phyloP scores from a whole-genome alignment of 495 filamentous ascomycete genomes.

The Penicillium canescens region DNA sequence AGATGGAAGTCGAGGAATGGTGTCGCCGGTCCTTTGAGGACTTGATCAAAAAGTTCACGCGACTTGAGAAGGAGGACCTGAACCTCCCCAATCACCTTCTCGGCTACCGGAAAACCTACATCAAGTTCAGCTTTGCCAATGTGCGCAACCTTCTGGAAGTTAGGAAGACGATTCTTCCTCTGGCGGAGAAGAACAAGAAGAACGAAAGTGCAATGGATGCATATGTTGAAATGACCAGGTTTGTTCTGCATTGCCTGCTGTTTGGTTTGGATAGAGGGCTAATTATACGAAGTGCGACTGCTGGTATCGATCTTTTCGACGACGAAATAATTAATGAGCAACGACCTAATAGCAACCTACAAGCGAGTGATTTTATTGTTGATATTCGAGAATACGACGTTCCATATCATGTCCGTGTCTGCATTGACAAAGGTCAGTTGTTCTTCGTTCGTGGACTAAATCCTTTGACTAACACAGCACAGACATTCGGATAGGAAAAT shows the following conservation, averaged over 20 bases:
- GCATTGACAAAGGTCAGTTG: conserved; percentile 83
- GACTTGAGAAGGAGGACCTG: conserved; percentile 89
- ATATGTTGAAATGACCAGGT: conserved; percentile 95
- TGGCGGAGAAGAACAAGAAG: conserved; percentile 96
- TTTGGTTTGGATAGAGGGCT: neutral
- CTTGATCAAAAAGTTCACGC: conserved; percentile 72
- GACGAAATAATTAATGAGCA: conserved; percentile 81
- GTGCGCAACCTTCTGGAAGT: conserved; percentile 82
- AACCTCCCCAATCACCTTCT: conserved; percentile 95
- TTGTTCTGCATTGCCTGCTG: conserved; percentile 25
- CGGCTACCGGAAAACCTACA: conserved; percentile 82
- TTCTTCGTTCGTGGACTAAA: neutral
- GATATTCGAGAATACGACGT: conserved; percentile 99
- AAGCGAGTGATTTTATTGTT: conserved; percentile 96
- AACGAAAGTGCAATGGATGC: conserved; percentile 95
- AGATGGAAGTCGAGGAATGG: conserved; percentile 96
- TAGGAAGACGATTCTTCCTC: conserved; percentile 76
- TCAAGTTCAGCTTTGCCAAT: conserved; percentile 84
- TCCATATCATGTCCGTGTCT: conserved; percentile 97
- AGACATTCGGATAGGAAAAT: conserved; percentile 96
- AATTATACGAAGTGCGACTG: conserved; percentile 61
- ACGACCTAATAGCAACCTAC: conserved; percentile 78
- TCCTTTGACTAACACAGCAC: conserved; percentile 13
- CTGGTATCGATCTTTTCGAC: conserved; percentile 95
- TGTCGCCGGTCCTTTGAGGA: conserved; percentile 82